Evolutionary conservation across 176 grass and related monocot species (phyloP).

Genomic region (Chrysopogon serrulatus): DNA sequence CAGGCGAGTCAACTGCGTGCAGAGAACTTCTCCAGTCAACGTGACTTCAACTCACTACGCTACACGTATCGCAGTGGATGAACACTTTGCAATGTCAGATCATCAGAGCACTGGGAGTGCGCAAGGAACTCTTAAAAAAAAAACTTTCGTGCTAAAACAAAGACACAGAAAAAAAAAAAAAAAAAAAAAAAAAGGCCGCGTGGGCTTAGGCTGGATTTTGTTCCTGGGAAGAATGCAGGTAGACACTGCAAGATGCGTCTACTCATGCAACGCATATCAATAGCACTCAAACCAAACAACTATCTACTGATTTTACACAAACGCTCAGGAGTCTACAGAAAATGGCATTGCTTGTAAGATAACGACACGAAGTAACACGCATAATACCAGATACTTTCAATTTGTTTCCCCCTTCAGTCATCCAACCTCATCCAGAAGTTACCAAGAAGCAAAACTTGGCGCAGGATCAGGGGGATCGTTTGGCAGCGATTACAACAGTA

Average conservation of each 20-base stretch:
- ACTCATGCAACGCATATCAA: background rate
- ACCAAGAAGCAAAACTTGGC: constrained; percentile 22
- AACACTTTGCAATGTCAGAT: background rate
- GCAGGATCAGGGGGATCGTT: background rate
- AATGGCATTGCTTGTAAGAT: background rate
- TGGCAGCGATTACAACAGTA: constrained; percentile 19
- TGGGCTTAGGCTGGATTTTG: background rate
- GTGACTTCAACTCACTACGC: background rate
- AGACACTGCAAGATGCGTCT: background rate
- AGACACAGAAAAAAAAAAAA: background rate
- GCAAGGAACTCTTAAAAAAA: background rate
- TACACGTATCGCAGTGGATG: background rate
- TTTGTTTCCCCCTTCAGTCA: background rate
- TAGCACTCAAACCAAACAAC: background rate
- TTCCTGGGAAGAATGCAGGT: background rate
- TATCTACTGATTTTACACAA: background rate
- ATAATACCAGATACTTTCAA: background rate
- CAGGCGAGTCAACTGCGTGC: too few relatives aligned
- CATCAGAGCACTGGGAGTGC: too few relatives aligned
- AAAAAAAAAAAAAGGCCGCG: background rate
- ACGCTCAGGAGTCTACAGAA: background rate
- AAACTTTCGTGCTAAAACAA: background rate
- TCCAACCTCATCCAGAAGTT: constrained; percentile 7
- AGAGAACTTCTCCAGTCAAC: too few relatives aligned
- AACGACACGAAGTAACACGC: background rate